These are phyloP conservation scores for Globisporangium cylindrosporum DNA, from an alignment of 352 stramenopile genomes.

Conservation along the genomic window DNA sequence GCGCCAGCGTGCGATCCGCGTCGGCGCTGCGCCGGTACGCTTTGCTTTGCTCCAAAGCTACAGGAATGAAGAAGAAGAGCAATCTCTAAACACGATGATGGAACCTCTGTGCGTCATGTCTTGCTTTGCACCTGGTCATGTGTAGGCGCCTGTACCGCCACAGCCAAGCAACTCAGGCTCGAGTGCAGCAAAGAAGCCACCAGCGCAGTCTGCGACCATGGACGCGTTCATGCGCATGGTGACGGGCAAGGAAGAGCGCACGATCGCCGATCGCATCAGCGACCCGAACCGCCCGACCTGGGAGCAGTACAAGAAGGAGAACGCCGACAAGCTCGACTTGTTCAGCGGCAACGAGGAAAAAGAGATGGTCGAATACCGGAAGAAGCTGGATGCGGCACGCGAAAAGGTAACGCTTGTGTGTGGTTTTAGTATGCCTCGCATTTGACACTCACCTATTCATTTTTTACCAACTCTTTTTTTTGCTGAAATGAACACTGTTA, in stretches of 20 bases:
- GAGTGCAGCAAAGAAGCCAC: conserved; percentile 18
- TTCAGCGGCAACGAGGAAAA: conserved; percentile 77
- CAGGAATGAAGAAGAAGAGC: neutral
- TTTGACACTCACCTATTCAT: neutral
- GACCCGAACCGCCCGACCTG: conserved; percentile 94
- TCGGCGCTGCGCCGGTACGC: conserved; percentile 34
- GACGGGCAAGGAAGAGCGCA: conserved; percentile 91
- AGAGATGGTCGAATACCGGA: conserved; percentile 94
- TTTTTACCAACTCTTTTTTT: neutral
- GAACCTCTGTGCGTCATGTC: neutral
- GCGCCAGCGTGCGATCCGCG: conserved; percentile 56
- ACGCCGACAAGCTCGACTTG: conserved; percentile 92
- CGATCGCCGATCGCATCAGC: conserved; percentile 91
- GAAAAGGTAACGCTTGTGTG: conserved; percentile 62
- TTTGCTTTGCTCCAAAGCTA: neutral
- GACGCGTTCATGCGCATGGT: conserved; percentile 93
- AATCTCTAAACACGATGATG: neutral
- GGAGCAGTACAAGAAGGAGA: conserved; percentile 97
- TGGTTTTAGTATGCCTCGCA: neutral
- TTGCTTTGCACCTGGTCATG: neutral
- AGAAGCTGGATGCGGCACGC: conserved; percentile 89
- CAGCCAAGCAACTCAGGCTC: neutral
- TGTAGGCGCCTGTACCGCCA: conserved; percentile 1
- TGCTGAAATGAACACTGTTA: no score
- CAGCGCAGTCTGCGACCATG: conserved; percentile 81